Evolutionary conservation across 345 rosid genomes (phyloP), one percentile per base, ranked within the genome.

Genomic region (Pseudoturritis turrita): DNA sequence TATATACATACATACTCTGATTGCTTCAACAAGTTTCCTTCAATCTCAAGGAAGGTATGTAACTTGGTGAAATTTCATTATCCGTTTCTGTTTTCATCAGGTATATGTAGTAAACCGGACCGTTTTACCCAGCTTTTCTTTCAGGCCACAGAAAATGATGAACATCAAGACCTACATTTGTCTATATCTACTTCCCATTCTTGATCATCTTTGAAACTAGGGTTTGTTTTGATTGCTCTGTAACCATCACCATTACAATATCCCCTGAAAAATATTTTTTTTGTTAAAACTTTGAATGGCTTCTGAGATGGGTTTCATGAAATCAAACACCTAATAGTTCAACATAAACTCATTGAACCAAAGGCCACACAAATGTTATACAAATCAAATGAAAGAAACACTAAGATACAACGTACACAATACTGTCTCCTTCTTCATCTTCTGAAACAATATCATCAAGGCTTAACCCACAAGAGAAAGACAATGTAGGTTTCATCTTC

Each of bases 361-460:
- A 63, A 76, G 77, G 74, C 73, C 74, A 25, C 49, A 60, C 79
- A 73, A 29, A 7, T 33, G 11, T 78, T 58, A 28, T 17, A 68
- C 58, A 41, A 28, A 83, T 66, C 80, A 79, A 81, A 76, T 54
- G 70, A 55, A 43, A 74, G 10, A 41, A 35, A 21, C 26, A 37
- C 68, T 73, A 73, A 73, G 65, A 18, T 44, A 40, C 67, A 60
- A 41, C 64, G 74, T 55, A 62, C 46, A 63, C 66, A 53, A 57
- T 62, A 37, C 45, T 43, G 53, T 77, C 87, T 29, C 85, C 91
- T 68, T 68, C 81, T 26, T 78, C 87, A 14, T 89, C 92, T 66
- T 89, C 90, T 4, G 96, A 91, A 65, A 89, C 91, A 74, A 95
- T 85, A 65, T 91, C 94, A 19, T 91, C 94, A 39, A 89, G 85